These are phyloP conservation scores for Venturia asperata DNA, from an alignment of 2,329 filamentous ascomycete species.

Conservation along the genomic window DNA sequence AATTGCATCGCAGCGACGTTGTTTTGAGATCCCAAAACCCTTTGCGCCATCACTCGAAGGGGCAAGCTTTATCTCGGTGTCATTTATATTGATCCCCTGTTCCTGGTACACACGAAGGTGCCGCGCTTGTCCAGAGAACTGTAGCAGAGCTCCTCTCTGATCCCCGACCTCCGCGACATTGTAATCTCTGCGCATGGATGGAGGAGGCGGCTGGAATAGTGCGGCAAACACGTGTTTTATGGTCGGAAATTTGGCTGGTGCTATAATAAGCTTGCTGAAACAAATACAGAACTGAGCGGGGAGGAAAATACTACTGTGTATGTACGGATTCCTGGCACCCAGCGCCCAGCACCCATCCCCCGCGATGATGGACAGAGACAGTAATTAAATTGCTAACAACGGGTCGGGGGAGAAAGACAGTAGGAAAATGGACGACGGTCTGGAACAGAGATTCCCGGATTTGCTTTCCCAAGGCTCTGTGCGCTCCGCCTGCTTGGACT, in stretches of 20 bases:
- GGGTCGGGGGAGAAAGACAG: too few species aligned
- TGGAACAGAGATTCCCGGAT: not conserved
- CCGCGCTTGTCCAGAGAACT: not conserved
- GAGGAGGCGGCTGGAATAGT: too few species aligned
- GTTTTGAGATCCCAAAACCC: not conserved
- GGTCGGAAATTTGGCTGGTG: too few species aligned
- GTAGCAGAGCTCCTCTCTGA: not conserved
- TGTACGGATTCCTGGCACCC: too few species aligned
- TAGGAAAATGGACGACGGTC: too few species aligned
- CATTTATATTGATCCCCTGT: slow-evolving; percentile 6
- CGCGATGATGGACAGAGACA: too few species aligned
- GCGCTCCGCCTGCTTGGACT: not conserved
- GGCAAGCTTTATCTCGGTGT: not conserved
- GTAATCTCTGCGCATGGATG: not conserved
- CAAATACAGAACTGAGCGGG: too few species aligned
- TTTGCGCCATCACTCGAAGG: not conserved
- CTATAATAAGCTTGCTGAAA: too few species aligned
- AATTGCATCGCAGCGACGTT: not conserved
- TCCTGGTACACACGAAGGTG: not conserved
- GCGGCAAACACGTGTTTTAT: too few species aligned
- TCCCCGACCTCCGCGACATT: not conserved
- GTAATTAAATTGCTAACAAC: too few species aligned
- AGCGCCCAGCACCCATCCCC: too few species aligned
- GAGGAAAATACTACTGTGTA: too few species aligned
- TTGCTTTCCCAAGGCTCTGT: not conserved